phyloP scores from a whole-genome alignment of 2,329 filamentous ascomycete species.

The Ophiostoma novo-ulmi region DNA sequence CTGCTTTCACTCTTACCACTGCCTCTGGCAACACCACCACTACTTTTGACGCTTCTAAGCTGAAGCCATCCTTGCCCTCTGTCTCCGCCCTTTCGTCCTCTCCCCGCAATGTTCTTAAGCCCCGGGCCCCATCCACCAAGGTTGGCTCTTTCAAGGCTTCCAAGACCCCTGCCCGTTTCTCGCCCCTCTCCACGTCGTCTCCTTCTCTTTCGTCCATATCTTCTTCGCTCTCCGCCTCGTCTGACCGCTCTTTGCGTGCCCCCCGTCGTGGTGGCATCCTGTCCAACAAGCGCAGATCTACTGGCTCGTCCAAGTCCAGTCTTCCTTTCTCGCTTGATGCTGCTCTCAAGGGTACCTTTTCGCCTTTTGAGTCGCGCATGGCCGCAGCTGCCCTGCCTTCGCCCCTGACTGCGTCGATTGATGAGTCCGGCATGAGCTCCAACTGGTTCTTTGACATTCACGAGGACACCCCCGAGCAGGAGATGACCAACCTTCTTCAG shows the following conservation, averaged over 20 bases:
- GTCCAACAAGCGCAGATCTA: slow-evolving; percentile 40
- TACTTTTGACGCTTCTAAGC: slow-evolving; percentile 35
- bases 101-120: slow-evolving; percentile 44
- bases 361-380: slow-evolving; percentile 48
- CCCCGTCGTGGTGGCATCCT: slow-evolving; percentile 59
- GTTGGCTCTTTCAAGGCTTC: slow-evolving; percentile 31
- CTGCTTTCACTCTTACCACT: slow-evolving; percentile 44
- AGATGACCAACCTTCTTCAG: slow-evolving; percentile 88
- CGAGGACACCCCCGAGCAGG: slow-evolving; percentile 83
- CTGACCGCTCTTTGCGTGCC: slow-evolving; percentile 48
- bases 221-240: slow-evolving; percentile 50
- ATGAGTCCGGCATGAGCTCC: slow-evolving; percentile 50
- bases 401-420: slow-evolving; percentile 34
- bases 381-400: slow-evolving; percentile 31
- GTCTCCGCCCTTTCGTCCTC: slow-evolving; percentile 5
- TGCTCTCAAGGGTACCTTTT: slow-evolving; percentile 70
- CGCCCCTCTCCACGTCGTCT: slow-evolving; percentile 46
- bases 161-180: slow-evolving; percentile 31
- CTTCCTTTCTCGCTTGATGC: slow-evolving; percentile 76
- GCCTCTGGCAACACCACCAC: slow-evolving; percentile 27
- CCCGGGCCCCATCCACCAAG: slow-evolving; percentile 49
- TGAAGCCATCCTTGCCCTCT: neutral
- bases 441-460: slow-evolving; percentile 92
- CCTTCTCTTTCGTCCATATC: slow-evolving; percentile 45
- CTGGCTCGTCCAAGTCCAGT: slow-evolving; percentile 53